Conservation (phyloP, 176 grass and related monocot genomes). For the Zoysia pacifica region DNA sequence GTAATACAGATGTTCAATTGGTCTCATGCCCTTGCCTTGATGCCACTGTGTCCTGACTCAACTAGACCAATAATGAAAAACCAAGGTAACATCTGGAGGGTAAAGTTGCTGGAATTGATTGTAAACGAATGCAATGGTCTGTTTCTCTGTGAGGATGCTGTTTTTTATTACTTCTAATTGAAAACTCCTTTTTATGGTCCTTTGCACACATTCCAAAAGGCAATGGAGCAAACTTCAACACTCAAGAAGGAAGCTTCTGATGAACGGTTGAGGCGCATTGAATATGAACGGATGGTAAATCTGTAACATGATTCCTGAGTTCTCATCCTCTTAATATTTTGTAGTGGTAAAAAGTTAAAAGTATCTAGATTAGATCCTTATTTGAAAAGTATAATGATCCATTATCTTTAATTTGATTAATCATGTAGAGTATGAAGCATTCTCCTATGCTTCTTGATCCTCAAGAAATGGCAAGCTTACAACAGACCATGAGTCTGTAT, state of each 20-base stretch:
- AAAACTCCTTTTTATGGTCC: conserved; percentile 3
- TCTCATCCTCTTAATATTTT: background rate
- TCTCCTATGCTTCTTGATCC: background rate
- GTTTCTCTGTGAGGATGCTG: background rate
- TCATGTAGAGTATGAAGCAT: conserved; percentile 10
- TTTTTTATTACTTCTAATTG: conserved; percentile 16
- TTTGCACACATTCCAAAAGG: conserved; percentile 33
- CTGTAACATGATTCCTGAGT: background rate
- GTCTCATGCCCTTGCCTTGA: background rate
- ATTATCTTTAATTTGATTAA: background rate
- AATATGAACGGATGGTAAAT: conserved; percentile 54
- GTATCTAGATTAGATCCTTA: background rate
- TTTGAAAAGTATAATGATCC: background rate
- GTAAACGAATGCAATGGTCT: background rate
- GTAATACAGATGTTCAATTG: background rate
- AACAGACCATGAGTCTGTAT: conserved; percentile 8
- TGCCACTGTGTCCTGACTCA: background rate
- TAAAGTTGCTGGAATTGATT: background rate
- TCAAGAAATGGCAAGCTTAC: conserved; percentile 6
- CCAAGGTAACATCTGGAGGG: background rate
- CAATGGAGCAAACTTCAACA: conserved; percentile 35
- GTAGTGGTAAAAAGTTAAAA: background rate
- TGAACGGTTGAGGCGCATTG: conserved; percentile 48
- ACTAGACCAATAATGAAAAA: background rate
- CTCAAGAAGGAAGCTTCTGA: conserved; percentile 51